A percentile compares a stretch with the other conserved stretches of the same genome.
Evolutionary conservation across 768 basidiomycete species (phyloP).

Genomic region (Dentipellis fragilis): DNA sequence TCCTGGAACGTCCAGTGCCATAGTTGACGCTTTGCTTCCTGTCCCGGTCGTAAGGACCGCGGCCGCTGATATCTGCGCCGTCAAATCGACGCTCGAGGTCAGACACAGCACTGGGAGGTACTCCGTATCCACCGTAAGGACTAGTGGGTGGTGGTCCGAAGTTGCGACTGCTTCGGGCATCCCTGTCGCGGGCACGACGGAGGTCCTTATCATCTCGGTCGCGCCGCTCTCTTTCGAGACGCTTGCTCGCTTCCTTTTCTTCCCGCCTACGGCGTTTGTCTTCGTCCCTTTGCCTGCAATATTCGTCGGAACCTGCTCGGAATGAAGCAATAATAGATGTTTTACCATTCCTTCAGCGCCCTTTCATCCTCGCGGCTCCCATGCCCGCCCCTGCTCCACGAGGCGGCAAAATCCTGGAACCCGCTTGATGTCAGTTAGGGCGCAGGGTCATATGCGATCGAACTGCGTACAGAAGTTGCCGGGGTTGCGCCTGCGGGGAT

Average conservation of each 20-base stretch:
- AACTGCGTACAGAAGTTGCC: slow-evolving; percentile 38
- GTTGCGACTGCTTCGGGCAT: slow-evolving; percentile 30
- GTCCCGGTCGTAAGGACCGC: slow-evolving; percentile 10
- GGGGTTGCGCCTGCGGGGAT: slow-evolving; percentile 51
- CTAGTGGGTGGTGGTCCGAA: slow-evolving; percentile 4
- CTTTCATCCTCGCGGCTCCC: slow-evolving; percentile 9
- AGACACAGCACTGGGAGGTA: slow-evolving; percentile 10
- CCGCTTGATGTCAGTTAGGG: slow-evolving; percentile 1
- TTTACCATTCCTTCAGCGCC: slow-evolving; percentile 14
- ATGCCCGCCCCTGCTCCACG: slow-evolving; percentile 37
- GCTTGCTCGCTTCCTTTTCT: slow-evolving; percentile 30
- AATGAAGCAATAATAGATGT: background rate
- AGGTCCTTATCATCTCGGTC: slow-evolving; percentile 39
- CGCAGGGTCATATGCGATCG: slow-evolving; percentile 2
- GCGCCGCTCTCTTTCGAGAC: slow-evolving; percentile 30
- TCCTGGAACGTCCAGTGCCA: slow-evolving; percentile 1
- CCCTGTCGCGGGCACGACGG: slow-evolving; percentile 46
- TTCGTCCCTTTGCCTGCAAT: slow-evolving; percentile 29
- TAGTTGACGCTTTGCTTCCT: background rate
- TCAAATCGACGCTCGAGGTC: slow-evolving; percentile 32
- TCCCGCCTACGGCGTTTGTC: slow-evolving; percentile 47
- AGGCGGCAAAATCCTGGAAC: slow-evolving; percentile 46
- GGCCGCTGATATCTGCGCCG: slow-evolving; percentile 14
- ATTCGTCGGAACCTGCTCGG: too few relatives aligned
- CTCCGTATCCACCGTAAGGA: slow-evolving; percentile 13